Percentiles rank a stretch among this genome's conserved stretches.
phyloP scores from a whole-genome alignment of 2,329 filamentous ascomycete species.

The Neonectria sp. region DNA sequence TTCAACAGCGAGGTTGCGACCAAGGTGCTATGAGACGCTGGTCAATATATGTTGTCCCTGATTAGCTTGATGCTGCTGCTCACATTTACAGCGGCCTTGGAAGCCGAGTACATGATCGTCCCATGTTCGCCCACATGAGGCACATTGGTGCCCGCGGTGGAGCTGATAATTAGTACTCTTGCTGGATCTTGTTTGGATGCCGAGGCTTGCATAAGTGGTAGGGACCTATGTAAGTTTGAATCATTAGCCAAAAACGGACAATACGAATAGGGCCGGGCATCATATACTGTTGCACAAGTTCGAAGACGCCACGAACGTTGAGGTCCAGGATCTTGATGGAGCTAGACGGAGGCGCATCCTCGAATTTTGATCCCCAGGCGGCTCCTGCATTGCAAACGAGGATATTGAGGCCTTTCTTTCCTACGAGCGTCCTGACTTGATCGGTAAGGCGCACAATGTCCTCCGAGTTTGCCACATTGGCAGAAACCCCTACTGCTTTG shows the following conservation, averaged over 20 bases:
- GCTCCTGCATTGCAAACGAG: constrained; percentile 81
- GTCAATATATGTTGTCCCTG: neutral
- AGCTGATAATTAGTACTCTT: constrained; percentile 76
- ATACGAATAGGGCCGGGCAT: neutral
- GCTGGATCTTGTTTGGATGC: constrained; percentile 63
- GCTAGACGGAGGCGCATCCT: constrained; percentile 71
- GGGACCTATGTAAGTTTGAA: constrained; percentile 38
- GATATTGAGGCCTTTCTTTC: constrained; percentile 72
- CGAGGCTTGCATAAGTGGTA: constrained; percentile 63
- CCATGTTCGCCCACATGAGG: constrained; percentile 72
- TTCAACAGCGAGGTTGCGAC: constrained; percentile 76
- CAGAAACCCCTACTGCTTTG: constrained; percentile 74
- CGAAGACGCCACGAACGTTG: constrained; percentile 81
- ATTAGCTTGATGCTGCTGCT: constrained; percentile 31
- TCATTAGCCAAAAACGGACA: neutral
- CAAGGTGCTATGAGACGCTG: constrained; percentile 65
- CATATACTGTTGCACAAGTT: constrained; percentile 72
- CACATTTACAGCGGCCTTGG: constrained; percentile 74
- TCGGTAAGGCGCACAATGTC: constrained; percentile 74
- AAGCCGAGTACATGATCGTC: constrained; percentile 77
- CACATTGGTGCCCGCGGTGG: constrained; percentile 75
- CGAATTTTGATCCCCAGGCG: constrained; percentile 78
- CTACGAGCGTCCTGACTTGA: constrained; percentile 70
- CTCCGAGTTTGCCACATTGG: constrained; percentile 73
- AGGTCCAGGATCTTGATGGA: constrained; percentile 79